Percentiles rank a stretch among this genome's conserved stretches.
Conservation (phyloP, 1,284 basidiomycete species). For the Filobasidium uniguttulatum region DNA sequence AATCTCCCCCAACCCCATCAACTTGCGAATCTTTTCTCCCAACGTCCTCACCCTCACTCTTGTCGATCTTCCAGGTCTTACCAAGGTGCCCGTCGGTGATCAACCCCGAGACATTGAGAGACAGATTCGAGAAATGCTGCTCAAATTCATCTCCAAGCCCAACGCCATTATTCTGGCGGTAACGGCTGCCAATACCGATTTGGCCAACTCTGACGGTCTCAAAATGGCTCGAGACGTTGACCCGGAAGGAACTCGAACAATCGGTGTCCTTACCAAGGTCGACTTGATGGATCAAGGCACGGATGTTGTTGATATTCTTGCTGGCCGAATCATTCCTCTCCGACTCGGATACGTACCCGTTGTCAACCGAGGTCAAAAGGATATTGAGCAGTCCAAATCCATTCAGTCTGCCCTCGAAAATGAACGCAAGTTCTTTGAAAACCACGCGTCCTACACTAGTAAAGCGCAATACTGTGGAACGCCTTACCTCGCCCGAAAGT, state of each 20-base stretch:
- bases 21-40: constrained; percentile 89
- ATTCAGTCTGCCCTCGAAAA: constrained; percentile 74
- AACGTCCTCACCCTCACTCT: constrained; percentile 92
- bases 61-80: constrained; percentile 91
- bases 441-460: constrained; percentile 76
- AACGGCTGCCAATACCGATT: constrained; percentile 87
- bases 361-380: constrained; percentile 89
- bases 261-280: constrained; percentile 95
- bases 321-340: constrained; percentile 84
- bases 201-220: constrained; percentile 95
- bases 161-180: constrained; percentile 75
- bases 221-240: constrained; percentile 95
- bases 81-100: constrained; percentile 88
- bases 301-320: constrained; percentile 95
- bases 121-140: constrained; percentile 91
- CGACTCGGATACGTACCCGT: constrained; percentile 95
- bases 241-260: constrained; percentile 84
- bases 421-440: constrained; percentile 87
- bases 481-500: constrained; percentile 88
- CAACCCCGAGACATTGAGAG: constrained; percentile 96
- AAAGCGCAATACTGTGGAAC: constrained; percentile 96
- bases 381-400: constrained; percentile 77
- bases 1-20: constrained; percentile 90
- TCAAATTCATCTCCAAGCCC: constrained; percentile 90
- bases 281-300: constrained; percentile 97